Evolutionary conservation across 73 alveolate genomes (phyloP).

Genomic region (Paramecium sexaurelia): DNA sequence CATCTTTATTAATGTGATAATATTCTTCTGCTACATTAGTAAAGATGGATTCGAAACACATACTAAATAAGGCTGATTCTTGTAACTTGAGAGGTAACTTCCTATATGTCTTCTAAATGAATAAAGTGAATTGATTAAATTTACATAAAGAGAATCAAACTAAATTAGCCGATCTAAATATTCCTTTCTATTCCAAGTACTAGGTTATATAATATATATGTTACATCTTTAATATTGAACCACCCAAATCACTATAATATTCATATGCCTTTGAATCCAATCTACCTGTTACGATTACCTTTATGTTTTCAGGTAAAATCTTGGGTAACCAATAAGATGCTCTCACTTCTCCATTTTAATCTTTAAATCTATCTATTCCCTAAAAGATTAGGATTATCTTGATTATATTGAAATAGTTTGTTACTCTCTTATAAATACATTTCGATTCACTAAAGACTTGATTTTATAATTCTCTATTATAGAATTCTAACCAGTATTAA

Average conservation of each 20-base stretch:
- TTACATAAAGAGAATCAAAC: neutral
- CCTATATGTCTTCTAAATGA: neutral
- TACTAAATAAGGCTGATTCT: neutral
- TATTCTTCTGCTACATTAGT: neutral
- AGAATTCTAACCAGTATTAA: conserved; percentile 26
- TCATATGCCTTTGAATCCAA: neutral
- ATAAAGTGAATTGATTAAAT: neutral
- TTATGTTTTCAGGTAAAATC: neutral
- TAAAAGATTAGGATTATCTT: neutral
- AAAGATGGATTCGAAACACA: neutral
- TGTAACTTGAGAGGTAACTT: neutral
- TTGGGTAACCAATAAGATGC: conserved; percentile 32
- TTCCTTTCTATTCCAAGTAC: neutral
- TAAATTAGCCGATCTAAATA: neutral
- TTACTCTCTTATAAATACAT: conserved; percentile 7
- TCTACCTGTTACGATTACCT: neutral
- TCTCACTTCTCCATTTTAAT: conserved; percentile 40
- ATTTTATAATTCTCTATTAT: conserved; percentile 16
- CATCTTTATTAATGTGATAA: neutral
- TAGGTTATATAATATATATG: neutral
- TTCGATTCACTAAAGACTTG: neutral
- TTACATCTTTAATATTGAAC: neutral
- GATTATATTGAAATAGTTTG: neutral
- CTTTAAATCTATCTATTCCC: conserved; percentile 18
- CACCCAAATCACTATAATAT: neutral